Percentiles rank a stretch among this genome's conserved stretches.
These are phyloP conservation scores for Sphaerobolus stellatus DNA, from an alignment of 1,284 basidiomycete species.

Conservation along the genomic window DNA sequence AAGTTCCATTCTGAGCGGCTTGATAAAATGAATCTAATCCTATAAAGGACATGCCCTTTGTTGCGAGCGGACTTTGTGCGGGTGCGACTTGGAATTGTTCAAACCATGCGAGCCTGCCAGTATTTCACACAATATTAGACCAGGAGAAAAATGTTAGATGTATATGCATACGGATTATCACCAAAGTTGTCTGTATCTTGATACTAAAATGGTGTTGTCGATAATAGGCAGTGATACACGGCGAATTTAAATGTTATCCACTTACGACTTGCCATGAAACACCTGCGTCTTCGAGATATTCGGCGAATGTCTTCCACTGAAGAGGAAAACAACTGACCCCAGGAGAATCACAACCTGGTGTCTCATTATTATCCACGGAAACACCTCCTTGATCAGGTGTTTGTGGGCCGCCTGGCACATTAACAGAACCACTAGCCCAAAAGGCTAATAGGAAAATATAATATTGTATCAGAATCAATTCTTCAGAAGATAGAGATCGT, in stretches of 20 bases:
- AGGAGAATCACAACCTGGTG: constrained; percentile 10
- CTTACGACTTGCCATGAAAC: constrained; percentile 23
- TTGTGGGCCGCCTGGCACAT: constrained; percentile 13
- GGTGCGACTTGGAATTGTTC: constrained; percentile 1
- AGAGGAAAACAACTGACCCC: constrained; percentile 15
- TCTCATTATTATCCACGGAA: constrained; percentile 15
- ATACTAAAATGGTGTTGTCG: background rate
- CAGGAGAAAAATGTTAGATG: background rate
- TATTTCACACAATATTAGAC: background rate
- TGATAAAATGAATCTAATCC: constrained; percentile 22
- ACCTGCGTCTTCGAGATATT: constrained; percentile 20
- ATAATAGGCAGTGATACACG: background rate
- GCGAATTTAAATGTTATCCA: background rate
- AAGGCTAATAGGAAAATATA: constrained; percentile 14
- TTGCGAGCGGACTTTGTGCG: constrained; percentile 4
- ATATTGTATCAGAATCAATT: background rate
- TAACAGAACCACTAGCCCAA: constrained; percentile 15
- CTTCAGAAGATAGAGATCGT: background rate
- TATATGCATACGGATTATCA: constrained; percentile 1
- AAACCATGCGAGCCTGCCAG: background rate
- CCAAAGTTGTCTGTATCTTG: constrained; percentile 24
- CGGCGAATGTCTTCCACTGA: constrained; percentile 24
- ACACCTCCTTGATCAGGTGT: constrained; percentile 9
- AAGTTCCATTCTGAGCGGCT: constrained; percentile 20
- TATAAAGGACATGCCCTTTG: constrained; percentile 9